Percentiles rank a stretch among this genome's conserved stretches.
Conservation (phyloP, 1,139 yeast species). For the Geotrichum bryndzae region DNA sequence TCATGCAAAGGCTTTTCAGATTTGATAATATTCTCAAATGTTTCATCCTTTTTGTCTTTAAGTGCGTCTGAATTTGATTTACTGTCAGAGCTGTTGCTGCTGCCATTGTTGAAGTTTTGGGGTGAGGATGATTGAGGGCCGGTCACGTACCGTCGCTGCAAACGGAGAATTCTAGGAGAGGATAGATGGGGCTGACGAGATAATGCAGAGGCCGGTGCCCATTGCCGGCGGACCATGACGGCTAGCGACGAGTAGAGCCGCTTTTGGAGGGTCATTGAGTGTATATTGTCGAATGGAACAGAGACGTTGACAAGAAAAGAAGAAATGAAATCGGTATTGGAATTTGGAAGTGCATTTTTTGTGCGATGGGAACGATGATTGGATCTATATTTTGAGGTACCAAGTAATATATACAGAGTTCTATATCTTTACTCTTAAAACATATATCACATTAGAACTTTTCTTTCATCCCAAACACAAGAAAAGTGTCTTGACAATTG, state of each 20-base stretch:
- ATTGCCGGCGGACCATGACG: neutral
- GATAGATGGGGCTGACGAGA: neutral
- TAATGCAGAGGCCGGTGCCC: neutral
- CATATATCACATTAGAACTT: neutral
- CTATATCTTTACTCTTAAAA: neutral
- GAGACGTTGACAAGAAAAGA: neutral
- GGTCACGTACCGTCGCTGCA: neutral
- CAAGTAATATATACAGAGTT: neutral
- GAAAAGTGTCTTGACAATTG: neutral
- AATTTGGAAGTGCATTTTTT: neutral
- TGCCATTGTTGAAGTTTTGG: neutral
- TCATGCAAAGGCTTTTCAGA: constrained; percentile 2
- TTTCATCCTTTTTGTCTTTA: neutral
- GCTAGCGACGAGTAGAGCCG: neutral
- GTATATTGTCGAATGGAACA: neutral
- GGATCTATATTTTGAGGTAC: neutral
- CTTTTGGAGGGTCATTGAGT: neutral
- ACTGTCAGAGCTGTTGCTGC: neutral
- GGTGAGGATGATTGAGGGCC: neutral
- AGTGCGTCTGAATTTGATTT: neutral
- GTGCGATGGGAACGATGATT: neutral
- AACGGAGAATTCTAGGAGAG: neutral
- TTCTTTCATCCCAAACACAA: neutral
- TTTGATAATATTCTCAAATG: neutral
- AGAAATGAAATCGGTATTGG: neutral